phyloP scores from a whole-genome alignment of 345 rosid species.

The Ceriops tagal region DNA sequence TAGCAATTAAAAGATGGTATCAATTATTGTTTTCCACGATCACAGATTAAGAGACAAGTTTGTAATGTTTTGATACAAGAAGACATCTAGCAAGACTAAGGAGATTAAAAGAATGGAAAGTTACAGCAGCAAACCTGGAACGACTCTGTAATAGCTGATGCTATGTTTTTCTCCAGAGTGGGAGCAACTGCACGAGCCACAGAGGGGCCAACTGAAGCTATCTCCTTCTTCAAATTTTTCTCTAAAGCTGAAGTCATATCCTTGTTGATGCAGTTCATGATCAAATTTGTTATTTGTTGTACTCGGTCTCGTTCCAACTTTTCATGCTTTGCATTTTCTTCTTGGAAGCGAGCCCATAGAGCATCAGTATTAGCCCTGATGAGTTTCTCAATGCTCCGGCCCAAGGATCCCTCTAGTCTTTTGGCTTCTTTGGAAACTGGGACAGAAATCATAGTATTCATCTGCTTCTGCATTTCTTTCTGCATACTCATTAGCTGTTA shows the following conservation, averaged over 20 bases:
- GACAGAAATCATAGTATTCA: conserved; percentile 49
- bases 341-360: conserved; percentile 74
- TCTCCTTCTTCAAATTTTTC: conserved; percentile 67
- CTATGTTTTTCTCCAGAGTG: conserved; percentile 57
- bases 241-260: conserved; percentile 57
- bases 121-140: conserved; percentile 57
- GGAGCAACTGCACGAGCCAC: conserved; percentile 57
- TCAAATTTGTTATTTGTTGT: conserved; percentile 56
- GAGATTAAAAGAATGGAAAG: too few species aligned
- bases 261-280: conserved; percentile 53
- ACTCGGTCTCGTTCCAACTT: conserved; percentile 50
- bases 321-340: conserved; percentile 64
- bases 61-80: too few species aligned
- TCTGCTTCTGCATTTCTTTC: conserved; percentile 82
- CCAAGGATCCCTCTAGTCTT: conserved; percentile 72
- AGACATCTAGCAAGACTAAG: too few species aligned
- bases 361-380: conserved; percentile 73
- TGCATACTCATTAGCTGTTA: conserved; percentile 58
- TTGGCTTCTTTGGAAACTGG: conserved; percentile 67
- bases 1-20: too few species aligned
- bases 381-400: conserved; percentile 65
- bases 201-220: conserved; percentile 48
- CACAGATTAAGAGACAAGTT: too few species aligned
- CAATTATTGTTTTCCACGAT: too few species aligned
- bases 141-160: conserved; percentile 63